Evolutionary conservation across 2,329 filamentous ascomycete genomes (phyloP).

Genomic region (Sarocladiaceae sp.): DNA sequence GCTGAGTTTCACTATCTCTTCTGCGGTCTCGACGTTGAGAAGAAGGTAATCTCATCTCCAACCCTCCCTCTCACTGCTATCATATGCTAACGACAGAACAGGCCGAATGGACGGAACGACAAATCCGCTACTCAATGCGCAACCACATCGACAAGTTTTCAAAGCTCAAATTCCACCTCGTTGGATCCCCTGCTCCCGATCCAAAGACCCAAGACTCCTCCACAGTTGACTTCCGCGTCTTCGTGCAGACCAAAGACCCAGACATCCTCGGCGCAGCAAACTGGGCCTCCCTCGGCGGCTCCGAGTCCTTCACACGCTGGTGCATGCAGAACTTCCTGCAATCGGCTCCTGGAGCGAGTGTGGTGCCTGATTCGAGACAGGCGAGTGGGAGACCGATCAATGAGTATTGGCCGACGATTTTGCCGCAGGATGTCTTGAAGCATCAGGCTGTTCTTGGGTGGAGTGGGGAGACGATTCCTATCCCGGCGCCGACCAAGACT

Average conservation of each 20-base stretch:
- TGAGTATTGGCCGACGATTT: slow-evolving; percentile 14
- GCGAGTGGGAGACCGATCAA: slow-evolving; percentile 21
- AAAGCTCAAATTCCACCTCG: slow-evolving; percentile 11
- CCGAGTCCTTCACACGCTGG: slow-evolving; percentile 26
- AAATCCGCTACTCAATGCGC: slow-evolving; percentile 9
- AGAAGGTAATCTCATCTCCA: slow-evolving; percentile 23
- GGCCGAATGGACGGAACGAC: slow-evolving; percentile 9
- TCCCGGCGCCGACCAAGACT: slow-evolving; percentile 17
- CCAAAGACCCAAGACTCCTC: slow-evolving; percentile 35
- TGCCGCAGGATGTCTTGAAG: slow-evolving; percentile 18
- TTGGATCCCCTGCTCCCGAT: slow-evolving; percentile 20
- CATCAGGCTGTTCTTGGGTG: slow-evolving; percentile 19
- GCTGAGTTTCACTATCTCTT: slow-evolving; percentile 38
- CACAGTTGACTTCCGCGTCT: slow-evolving; percentile 39
- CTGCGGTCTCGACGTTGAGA: slow-evolving; percentile 34
- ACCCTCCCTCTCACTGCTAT: not conserved
- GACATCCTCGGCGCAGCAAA: slow-evolving; percentile 20
- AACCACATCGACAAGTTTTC: slow-evolving; percentile 8
- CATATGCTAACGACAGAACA: not conserved
- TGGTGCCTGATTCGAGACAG: slow-evolving; percentile 29
- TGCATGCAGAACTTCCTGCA: slow-evolving; percentile 36
- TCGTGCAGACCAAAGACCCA: slow-evolving; percentile 33
- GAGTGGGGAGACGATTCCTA: slow-evolving; percentile 17
- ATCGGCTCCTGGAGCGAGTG: slow-evolving; percentile 34
- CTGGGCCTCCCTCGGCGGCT: slow-evolving; percentile 19